Base-by-base conservation (phyloP, 148 eudicot genomes). In the Rhododendron griersonianum region DNA sequence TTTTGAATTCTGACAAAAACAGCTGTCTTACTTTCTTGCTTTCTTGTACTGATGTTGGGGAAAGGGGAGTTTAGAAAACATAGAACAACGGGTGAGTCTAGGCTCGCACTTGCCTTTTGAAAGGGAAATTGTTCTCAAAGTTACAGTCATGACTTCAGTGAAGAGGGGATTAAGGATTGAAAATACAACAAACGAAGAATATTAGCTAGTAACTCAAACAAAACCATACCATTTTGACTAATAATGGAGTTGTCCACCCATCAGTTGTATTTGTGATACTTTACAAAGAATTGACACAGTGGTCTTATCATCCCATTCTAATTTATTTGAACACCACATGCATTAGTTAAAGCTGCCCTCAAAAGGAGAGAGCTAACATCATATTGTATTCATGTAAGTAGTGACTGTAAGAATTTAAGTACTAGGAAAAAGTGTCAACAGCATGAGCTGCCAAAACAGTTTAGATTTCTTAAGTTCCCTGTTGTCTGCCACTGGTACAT, bases 401-500 rank as follows among this genome's bases (percentile, higher is more conserved):
- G 30, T 65, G 13, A 65, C 73, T 65, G 25, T 25, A 65, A 53
- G 0, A 50, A 16, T 65, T n/a, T 65, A 65, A 65, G 76, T 71
- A 84, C 14, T 73, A 71, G 50, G 53, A 33, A 51, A 84, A 33
- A 37, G 59, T 78, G 45, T 50, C 78, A 84, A 75, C 61, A 69
- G 78, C 89, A 90, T 78, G 82, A 87, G 76, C 81, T 83, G 80
- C 89, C 86, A 85, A 84, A 85, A 84, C 65, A 77, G 28, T 83
- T 85, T 84, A 82, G 74, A 86, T 83, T 88, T 85, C 83, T 87
- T 86, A 87, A 87, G 87, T 89, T 48, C 67, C 35, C 45, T 47
- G 84, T 81, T 95, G 99, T 95, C 99, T 94, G 95, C 97, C 98
- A 96, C 88, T 96, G 95, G 87, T 90, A 78, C 92, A 79, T 83